Percentiles rank a stretch among this genome's conserved stretches.
phyloP scores from a whole-genome alignment of 164 flowering plant species.

The Dillenia turbinata region DNA sequence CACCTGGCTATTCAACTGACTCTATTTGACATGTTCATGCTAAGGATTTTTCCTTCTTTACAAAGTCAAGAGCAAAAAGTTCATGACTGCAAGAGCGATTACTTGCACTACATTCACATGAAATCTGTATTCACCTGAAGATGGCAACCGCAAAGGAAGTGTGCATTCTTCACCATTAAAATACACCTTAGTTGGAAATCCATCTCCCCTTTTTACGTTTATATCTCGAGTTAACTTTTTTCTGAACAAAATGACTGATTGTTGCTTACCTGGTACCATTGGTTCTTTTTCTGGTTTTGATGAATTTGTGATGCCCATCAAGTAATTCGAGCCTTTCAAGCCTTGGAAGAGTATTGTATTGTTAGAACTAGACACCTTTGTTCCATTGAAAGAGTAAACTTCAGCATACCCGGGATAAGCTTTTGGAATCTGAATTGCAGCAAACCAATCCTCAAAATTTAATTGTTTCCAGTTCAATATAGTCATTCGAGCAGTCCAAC shows the following conservation, averaged over 20 bases:
- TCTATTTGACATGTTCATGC: too few species aligned
- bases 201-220: conserved; percentile 51
- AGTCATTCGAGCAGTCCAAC: conserved; percentile 77
- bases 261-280: conserved; percentile 78
- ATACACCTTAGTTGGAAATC: conserved; percentile 55
- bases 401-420: conserved; percentile 42
- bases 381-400: conserved; percentile 80
- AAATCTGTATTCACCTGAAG: conserved; percentile 12
- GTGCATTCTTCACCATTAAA: conserved; percentile 79
- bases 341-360: conserved; percentile 77
- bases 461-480: conserved; percentile 61
- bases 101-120: conserved; percentile 8
- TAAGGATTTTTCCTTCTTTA: too few species aligned
- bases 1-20: too few species aligned
- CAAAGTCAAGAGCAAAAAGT: conserved; percentile 13
- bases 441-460: conserved; percentile 61
- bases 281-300: conserved; percentile 46
- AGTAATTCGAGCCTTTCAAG: conserved; percentile 49
- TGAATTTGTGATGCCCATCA: conserved; percentile 50
- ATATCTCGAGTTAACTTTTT: conserved; percentile 46
- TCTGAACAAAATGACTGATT: conserved; percentile 62
- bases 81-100: conserved; percentile 10
- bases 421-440: conserved; percentile 45
- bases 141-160: conserved; percentile 46
- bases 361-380: conserved; percentile 33